Conservation (phyloP, 2,329 filamentous ascomycete genomes). For the Phaeosphaeriaceae sp. region DNA sequence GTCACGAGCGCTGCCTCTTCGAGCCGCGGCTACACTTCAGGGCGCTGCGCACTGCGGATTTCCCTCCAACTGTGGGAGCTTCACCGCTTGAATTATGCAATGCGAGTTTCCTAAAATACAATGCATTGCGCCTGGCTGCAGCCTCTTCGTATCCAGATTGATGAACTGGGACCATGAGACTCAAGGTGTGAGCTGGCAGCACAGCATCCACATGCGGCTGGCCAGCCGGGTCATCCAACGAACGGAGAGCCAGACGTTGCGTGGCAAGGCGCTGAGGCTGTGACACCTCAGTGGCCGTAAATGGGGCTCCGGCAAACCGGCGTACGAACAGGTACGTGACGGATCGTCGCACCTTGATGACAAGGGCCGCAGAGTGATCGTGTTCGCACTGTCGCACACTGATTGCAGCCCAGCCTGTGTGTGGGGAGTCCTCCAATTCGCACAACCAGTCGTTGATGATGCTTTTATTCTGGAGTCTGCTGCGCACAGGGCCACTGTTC, state of each 20-base stretch:
- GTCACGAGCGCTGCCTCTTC: conserved; percentile 12
- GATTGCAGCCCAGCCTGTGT: conserved; percentile 29
- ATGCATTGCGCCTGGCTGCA: conserved; percentile 28
- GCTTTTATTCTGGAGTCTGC: conserved; percentile 34
- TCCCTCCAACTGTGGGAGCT: conserved; percentile 23
- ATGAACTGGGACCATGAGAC: conserved; percentile 28
- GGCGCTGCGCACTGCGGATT: conserved; percentile 7
- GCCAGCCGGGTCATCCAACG: conserved; percentile 22
- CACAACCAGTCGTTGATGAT: conserved; percentile 22
- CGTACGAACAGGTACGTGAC: conserved; percentile 16
- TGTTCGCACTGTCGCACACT: conserved; percentile 37
- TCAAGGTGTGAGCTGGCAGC: conserved; percentile 35
- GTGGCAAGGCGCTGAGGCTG: conserved; percentile 29
- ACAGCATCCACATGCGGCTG: conserved; percentile 28
- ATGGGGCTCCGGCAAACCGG: conserved; percentile 26
- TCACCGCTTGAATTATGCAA: conserved; percentile 45
- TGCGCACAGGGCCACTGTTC: conserved; percentile 46
- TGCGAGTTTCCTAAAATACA: conserved; percentile 36
- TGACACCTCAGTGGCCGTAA: conserved; percentile 22
- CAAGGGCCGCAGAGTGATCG: conserved; percentile 37
- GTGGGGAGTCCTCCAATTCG: conserved; percentile 32
- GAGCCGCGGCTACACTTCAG: conserved; percentile 3
- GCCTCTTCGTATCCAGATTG: conserved; percentile 31
- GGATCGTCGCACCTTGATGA: conserved; percentile 28
- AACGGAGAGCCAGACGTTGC: conserved; percentile 31